Base-by-base conservation (phyloP, 768 basidiomycete genomes). In the Podaxis carcinomalis region DNA sequence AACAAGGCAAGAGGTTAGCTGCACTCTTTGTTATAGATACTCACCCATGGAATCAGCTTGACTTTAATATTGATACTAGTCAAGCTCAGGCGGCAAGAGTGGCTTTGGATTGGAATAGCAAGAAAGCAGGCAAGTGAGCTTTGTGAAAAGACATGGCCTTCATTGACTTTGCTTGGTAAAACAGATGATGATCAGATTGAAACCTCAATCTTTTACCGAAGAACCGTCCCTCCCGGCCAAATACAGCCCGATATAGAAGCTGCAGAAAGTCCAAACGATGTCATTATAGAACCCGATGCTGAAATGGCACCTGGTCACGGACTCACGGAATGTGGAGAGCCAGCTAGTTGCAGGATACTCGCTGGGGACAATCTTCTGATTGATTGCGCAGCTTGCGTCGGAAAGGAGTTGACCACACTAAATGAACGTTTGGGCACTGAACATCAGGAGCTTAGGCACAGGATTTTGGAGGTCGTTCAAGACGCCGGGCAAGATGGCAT, bases 181-280 rank as follows among this genome's bases (percentile, higher is more conserved):
- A 42, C 19, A 93, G 92, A 92, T 68, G 92, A 95, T 67, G 89
- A 93, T 71, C 84, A 93, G 66, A 87, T 93, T 51, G 92, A 95
- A 73, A 90, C 88, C 3, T 70, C 75, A 6, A 76, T 94, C 55
- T 74, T 75, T 63, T 63, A 78, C 78, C 63, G 65, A 68, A 60
- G 68, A 67, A 39, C 51, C 55, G 37, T 19, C 55, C 5, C 65
- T 55, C 63, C 59, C 42, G 36, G 53, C 49, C 58, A 55, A 50
- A 19, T 55, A n/a, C 63, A 58, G 23, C 27, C 21, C 32, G 54
- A 50, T 14, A 35, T 27, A 2, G 60, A 39, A 4, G 11, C 14
- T 21, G 54, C 49, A 10, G 59, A 56, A 25, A 40, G 21, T 10
- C 59, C 37, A 10, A 25, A 53, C 50, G 55, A 51, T 37, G 10